Percentiles rank a stretch among this genome's conserved stretches.
Evolutionary conservation across 106 monocot genomes (phyloP).

Genomic region (Platanthera guangdongensis): DNA sequence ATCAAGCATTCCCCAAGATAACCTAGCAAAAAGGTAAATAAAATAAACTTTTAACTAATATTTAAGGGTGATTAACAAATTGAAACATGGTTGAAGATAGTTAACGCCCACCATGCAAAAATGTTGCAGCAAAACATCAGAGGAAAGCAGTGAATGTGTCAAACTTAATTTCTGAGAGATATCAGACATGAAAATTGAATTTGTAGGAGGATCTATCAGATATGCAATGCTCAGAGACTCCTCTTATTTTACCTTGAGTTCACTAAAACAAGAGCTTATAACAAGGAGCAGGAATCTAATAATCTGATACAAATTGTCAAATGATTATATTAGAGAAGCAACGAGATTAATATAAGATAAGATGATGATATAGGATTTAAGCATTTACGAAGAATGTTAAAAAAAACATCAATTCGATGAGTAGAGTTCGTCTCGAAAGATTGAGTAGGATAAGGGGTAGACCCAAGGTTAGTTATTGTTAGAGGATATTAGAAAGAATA

Average conservation of each 20-base stretch:
- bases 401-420: too few species aligned
- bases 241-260: neutral
- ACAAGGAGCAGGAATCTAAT: too few species aligned
- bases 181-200: neutral
- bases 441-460: too few species aligned
- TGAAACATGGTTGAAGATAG: neutral
- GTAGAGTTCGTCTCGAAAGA: too few species aligned
- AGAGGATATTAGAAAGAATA: too few species aligned
- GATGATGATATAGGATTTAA: too few species aligned
- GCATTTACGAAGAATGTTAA: too few species aligned
- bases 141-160: neutral
- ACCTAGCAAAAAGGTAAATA: neutral
- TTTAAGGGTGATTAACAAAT: neutral
- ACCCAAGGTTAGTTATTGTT: too few species aligned
- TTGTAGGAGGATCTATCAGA: neutral
- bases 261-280: neutral
- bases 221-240: neutral
- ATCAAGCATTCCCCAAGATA: neutral
- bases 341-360: too few species aligned
- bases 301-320: too few species aligned
- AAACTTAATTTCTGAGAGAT: neutral
- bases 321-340: too few species aligned
- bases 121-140: neutral
- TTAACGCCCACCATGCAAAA: neutral
- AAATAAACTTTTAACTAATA: neutral